Conservation (phyloP, 169 alveolate genomes). For the Eimeria sp. region DNA sequence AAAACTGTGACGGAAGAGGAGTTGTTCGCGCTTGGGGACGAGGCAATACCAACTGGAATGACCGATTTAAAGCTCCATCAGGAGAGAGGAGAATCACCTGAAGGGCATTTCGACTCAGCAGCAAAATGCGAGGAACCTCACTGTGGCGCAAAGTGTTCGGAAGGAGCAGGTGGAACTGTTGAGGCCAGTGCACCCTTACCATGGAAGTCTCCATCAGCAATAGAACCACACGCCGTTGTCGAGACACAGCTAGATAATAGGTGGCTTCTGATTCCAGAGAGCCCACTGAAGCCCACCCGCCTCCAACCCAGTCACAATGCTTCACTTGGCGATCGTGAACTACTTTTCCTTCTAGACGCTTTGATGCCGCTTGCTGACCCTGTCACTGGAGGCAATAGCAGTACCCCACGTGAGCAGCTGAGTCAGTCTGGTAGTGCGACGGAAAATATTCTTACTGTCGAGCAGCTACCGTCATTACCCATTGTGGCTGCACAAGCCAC, state of each 20-base stretch:
- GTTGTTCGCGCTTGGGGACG: background rate
- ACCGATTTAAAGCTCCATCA: background rate
- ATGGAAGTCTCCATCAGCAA: background rate
- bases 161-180: background rate
- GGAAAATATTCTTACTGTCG: background rate
- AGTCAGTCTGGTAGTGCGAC: background rate
- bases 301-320: background rate
- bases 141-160: background rate
- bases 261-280: background rate
- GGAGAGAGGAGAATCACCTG: background rate
- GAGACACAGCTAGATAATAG: background rate
- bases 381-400: background rate
- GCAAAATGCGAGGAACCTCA: background rate
- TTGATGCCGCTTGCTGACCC: background rate
- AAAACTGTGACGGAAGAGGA: constrained; percentile 13
- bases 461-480: background rate
- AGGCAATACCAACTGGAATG: background rate
- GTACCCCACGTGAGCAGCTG: background rate
- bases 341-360: constrained; percentile 30
- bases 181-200: constrained; percentile 18
- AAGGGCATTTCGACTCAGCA: background rate
- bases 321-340: background rate
- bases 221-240: background rate
- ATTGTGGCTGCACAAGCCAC: background rate
- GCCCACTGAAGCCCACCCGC: background rate